Base-by-base conservation (phyloP, 2,329 filamentous ascomycete species). In the Aspergillus novofumigatus region DNA sequence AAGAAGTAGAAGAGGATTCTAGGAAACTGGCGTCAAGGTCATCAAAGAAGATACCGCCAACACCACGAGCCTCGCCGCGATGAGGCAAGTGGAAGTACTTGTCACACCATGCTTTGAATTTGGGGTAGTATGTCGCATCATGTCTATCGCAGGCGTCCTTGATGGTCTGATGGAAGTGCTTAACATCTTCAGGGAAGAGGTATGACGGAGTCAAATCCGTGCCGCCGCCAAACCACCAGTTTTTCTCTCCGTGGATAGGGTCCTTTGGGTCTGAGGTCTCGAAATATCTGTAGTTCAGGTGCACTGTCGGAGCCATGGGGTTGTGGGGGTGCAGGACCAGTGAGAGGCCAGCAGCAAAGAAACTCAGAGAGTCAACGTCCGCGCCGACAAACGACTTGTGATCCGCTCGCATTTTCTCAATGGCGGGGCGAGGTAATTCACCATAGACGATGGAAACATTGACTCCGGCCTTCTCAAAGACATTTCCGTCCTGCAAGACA, bases 31-130 rank as follows among this genome's bases (percentile, higher is more conserved):
- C 89, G 72, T 99, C 94, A 14, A 99, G 82, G 72, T 99, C 94
- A 75, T 99, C 94, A 70, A 99, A 99, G 84, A 99, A 99, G 75
- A 99, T 97, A 54, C 94, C 94, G 53, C 94, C 94, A 35, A 99
- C 79, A 56, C 94, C 94, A 51, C 94, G 88, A 49, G 86, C 81
- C 78, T 99, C 94, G 58, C 85, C 84, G 49, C 94, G 86, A 78
- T 99, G 94, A 73, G 92, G 93, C 75, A 97, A 90, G 79, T 83
- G 88, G 77, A 99, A 99, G 80, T 99, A 99, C 67, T 95, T 86
- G 74, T 99, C 94, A 74, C 94, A 99, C 94, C 94, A 99, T 71
- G 89, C 88, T 80, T 99, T 99, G 83, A 97, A 99, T 53, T 87
- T 86, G 11, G 91, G 87, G 74, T 95, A 99, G 81, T 97, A 99